Evolutionary conservation across 495 filamentous ascomycete species (phyloP).

Genomic region (Penicillium cosmopolitanum): DNA sequence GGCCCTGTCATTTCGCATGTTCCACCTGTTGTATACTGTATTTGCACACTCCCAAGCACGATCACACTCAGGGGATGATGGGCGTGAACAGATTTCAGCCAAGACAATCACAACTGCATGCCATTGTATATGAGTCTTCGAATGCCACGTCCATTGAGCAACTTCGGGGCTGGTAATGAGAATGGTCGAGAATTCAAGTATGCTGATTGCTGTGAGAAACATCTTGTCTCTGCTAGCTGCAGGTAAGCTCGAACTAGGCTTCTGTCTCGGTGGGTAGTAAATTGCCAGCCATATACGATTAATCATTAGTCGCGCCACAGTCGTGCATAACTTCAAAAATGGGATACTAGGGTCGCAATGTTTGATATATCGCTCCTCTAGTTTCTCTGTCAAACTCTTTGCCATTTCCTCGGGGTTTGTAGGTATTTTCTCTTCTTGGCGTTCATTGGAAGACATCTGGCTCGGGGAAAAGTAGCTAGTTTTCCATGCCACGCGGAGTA

Average conservation of each 20-base stretch:
- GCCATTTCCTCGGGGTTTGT: constrained; percentile 40
- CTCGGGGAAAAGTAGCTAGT: constrained; percentile 28
- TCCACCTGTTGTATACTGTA: constrained; percentile 11
- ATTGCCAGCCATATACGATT: constrained; percentile 69
- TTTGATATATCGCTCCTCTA: constrained; percentile 58
- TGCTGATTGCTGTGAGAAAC: constrained; percentile 74
- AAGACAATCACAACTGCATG: constrained; percentile 76
- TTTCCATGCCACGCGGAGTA: constrained; percentile 27
- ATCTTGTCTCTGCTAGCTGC: constrained; percentile 69
- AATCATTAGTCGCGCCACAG: constrained; percentile 67
- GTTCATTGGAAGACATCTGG: neutral
- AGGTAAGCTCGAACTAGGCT: constrained; percentile 39
- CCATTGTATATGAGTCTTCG: constrained; percentile 80
- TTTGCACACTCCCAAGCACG: constrained; percentile 16
- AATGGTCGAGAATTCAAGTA: constrained; percentile 71
- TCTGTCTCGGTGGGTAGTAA: constrained; percentile 61
- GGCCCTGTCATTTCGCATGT: constrained; percentile 13
- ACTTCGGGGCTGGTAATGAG: constrained; percentile 63
- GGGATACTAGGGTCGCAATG: constrained; percentile 63
- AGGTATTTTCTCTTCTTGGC: neutral
- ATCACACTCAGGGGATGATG: constrained; percentile 11
- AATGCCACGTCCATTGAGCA: constrained; percentile 78
- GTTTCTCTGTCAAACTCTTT: constrained; percentile 51
- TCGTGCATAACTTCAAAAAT: constrained; percentile 71
- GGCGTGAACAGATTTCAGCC: constrained; percentile 23